Conservation (phyloP, 345 rosid species). For the Pseudoturritis turrita region DNA sequence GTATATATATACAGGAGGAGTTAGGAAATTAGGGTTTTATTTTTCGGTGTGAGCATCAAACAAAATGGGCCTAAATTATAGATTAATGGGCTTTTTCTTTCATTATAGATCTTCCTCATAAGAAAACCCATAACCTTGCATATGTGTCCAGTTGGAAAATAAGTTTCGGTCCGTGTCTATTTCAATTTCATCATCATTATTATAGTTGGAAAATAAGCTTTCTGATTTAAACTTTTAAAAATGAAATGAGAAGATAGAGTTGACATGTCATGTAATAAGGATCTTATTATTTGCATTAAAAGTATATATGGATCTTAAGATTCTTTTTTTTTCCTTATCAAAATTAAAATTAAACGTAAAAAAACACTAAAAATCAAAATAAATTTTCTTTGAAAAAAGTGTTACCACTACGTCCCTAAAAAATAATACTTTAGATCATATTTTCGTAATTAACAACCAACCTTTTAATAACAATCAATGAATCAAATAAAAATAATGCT, state of each 20-base stretch:
- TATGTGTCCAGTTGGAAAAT: neutral
- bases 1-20: neutral
- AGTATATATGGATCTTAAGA: neutral
- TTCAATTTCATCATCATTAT: no score
- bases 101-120: neutral
- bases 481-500: no score
- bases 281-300: neutral
- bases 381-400: no score
- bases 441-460: no score
- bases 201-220: neutral
- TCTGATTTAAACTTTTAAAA: neutral
- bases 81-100: neutral
- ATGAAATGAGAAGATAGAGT: neutral
- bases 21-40: constrained; percentile 15
- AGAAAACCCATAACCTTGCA: neutral
- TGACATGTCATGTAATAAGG: neutral
- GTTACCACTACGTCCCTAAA: no score
- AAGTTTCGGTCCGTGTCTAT: neutral
- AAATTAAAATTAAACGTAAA: no score
- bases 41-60: neutral
- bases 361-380: no score
- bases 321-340: neutral
- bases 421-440: no score
- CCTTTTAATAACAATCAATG: no score
- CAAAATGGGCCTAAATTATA: neutral